Base-by-base conservation (phyloP, 2,329 filamentous ascomycete species). In the Aspergillus sp. region DNA sequence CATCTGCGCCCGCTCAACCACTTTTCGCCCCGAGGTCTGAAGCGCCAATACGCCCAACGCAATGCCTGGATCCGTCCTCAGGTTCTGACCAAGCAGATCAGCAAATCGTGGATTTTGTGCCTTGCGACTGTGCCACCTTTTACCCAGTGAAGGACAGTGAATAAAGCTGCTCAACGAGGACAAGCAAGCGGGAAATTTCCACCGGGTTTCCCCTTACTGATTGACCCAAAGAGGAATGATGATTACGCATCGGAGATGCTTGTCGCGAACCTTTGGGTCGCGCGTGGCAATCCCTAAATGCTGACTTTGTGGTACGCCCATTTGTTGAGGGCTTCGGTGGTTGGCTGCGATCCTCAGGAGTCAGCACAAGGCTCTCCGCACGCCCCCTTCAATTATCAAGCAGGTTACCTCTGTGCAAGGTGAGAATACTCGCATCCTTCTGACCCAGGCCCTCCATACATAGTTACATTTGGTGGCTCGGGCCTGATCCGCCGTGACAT, bases 401-500 rank as follows among this genome's bases (percentile, higher is more conserved):
- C 27, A 31, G 27, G 27, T 31, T 31, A 31, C 15, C 49, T 21
- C 31, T 33, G 27, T 37, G 27, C 21, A 23, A 52, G 23, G 17
- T 9, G 14, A 37, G 33, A 57, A 31, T 8, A 35, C 39, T 40
- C 19, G 45, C 43, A 52, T 41, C 33, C n/a, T 40, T 47, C 31
- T 45, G 40, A 51, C 44, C 33, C 25, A 44, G 35, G 51, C 56
- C 54, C 46, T 53, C 39, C 14, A 47, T 58, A 64, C 65, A 60
- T 64, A 67, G 69, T 68, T 62, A 70, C 64, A 60, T 61, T 62
- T 62, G 63, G 62, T 61, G 63, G 62, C 61, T 66, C 66, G 64
- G 67, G 60, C 63, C 59, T 64, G 66, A 68, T 69, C 68, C 64
- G 68, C 67, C 70, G 67, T 72, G 68, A 70, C 68, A 69, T 68